These are phyloP conservation scores for Schizochytrium sp. DNA, from an alignment of 108 stramenopile genomes.

Conservation along the genomic window DNA sequence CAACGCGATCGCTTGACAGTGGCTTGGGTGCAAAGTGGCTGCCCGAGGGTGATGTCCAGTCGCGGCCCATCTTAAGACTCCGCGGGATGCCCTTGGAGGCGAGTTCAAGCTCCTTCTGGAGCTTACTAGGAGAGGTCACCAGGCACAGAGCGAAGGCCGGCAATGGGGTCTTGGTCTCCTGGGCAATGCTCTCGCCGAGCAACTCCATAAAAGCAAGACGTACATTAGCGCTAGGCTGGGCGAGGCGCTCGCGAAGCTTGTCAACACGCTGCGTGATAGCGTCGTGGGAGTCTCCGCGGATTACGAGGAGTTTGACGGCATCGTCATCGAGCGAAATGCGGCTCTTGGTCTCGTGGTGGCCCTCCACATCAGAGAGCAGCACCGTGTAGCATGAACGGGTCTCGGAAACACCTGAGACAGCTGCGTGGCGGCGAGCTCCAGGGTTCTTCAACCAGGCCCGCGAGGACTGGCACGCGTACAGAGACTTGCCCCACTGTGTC, in stretches of 20 bases:
- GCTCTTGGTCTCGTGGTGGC: slow-evolving; percentile 27
- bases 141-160: slow-evolving; percentile 7
- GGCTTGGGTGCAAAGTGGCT: slow-evolving; percentile 29
- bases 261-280: not conserved
- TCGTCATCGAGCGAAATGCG: slow-evolving; percentile 1
- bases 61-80: slow-evolving; percentile 39
- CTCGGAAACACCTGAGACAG: slow-evolving; percentile 37
- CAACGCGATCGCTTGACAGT: slow-evolving; percentile 23
- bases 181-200: slow-evolving; percentile 31
- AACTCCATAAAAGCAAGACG: not conserved
- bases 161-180: not conserved
- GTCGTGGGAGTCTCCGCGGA: slow-evolving; percentile 26
- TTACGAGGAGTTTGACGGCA: slow-evolving; percentile 9
- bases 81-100: slow-evolving; percentile 45
- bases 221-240: not conserved
- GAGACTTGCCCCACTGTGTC: not conserved
- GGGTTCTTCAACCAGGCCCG: slow-evolving; percentile 43
- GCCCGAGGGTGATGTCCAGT: slow-evolving; percentile 3
- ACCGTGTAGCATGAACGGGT: slow-evolving; percentile 1
- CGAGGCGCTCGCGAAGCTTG: slow-evolving; percentile 37
- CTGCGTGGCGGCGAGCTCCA: slow-evolving; percentile 5
- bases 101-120: slow-evolving; percentile 18
- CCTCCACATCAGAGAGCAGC: slow-evolving; percentile 12
- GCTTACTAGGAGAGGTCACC: not conserved
- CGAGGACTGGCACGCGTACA: slow-evolving; percentile 36